Conservation (phyloP, 345 rosid genomes). For the Cochlearia excelsa region DNA sequence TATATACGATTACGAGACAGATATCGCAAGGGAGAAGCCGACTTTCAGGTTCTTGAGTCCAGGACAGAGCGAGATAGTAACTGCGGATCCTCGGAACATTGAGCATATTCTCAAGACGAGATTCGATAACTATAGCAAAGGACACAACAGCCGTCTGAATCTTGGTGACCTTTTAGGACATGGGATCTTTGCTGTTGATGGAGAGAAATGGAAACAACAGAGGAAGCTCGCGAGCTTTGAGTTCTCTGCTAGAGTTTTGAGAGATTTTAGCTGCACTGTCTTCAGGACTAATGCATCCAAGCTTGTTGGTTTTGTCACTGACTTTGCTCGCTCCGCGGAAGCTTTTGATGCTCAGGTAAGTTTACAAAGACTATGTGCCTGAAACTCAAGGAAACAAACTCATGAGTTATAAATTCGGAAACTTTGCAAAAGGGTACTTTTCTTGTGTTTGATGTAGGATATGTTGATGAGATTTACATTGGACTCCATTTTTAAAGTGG, state of each 20-base stretch:
- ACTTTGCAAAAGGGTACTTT: not conserved
- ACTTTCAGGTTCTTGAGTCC: constrained; percentile 57
- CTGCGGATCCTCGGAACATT: constrained; percentile 57
- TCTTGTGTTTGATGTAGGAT: constrained; percentile 39
- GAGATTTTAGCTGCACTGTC: constrained; percentile 66
- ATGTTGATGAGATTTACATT: constrained; percentile 59
- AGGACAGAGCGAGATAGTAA: constrained; percentile 44
- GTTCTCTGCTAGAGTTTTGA: constrained; percentile 64
- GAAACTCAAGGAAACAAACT: not conserved
- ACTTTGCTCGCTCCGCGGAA: constrained; percentile 31
- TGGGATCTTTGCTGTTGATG: constrained; percentile 79
- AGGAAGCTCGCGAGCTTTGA: constrained; percentile 75
- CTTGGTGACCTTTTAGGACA: constrained; percentile 54
- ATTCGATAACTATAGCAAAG: constrained; percentile 55
- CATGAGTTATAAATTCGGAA: not conserved
- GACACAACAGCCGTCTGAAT: constrained; percentile 33
- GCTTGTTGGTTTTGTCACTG: constrained; percentile 39
- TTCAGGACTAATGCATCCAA: constrained; percentile 55
- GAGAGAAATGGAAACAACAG: constrained; percentile 80
- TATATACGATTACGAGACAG: constrained; percentile 56
- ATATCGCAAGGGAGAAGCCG: constrained; percentile 40
- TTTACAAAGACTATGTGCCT: not conserved
- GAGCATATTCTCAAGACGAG: constrained; percentile 36
- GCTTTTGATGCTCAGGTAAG: constrained; percentile 70
- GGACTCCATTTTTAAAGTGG: constrained; percentile 80